phyloP scores from a whole-genome alignment of 75 land plant genomes.

The Larix kaempferi region DNA sequence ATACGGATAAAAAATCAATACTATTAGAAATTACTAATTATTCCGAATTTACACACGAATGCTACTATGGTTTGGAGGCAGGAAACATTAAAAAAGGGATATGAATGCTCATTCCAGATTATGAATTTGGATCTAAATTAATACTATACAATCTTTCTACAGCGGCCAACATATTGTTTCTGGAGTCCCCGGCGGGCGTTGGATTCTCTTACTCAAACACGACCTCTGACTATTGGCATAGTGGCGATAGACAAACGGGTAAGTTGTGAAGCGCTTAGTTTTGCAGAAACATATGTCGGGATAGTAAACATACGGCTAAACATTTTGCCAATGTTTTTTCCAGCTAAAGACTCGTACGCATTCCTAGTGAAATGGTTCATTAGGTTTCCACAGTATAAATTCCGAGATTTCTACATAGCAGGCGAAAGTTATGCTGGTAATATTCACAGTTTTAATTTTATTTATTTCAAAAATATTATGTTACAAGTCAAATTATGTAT shows the following conservation, averaged over 20 bases:
- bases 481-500: too few species aligned
- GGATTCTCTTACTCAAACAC: slow-evolving; percentile 31
- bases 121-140: too few species aligned
- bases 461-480: too few species aligned
- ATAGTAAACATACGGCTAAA: background rate
- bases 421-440: slow-evolving; percentile 86
- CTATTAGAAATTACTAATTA: too few species aligned
- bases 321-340: background rate
- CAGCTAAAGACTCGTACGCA: slow-evolving; percentile 60
- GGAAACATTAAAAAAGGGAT: too few species aligned
- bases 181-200: slow-evolving; percentile 39
- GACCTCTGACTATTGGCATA: slow-evolving; percentile 1
- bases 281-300: background rate
- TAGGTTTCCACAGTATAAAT: slow-evolving; percentile 63
- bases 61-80: too few species aligned
- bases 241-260: slow-evolving; percentile 11
- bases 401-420: slow-evolving; percentile 63
- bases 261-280: background rate
- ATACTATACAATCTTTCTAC: background rate
- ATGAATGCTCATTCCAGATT: too few species aligned
- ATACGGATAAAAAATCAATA: too few species aligned
- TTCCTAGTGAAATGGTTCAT: slow-evolving; percentile 70
- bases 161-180: slow-evolving; percentile 25
- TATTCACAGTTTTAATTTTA: background rate
- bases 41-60: too few species aligned